Evolutionary conservation across 2,329 filamentous ascomycete genomes (phyloP).

Genomic region (Cytospora paraplurivora): DNA sequence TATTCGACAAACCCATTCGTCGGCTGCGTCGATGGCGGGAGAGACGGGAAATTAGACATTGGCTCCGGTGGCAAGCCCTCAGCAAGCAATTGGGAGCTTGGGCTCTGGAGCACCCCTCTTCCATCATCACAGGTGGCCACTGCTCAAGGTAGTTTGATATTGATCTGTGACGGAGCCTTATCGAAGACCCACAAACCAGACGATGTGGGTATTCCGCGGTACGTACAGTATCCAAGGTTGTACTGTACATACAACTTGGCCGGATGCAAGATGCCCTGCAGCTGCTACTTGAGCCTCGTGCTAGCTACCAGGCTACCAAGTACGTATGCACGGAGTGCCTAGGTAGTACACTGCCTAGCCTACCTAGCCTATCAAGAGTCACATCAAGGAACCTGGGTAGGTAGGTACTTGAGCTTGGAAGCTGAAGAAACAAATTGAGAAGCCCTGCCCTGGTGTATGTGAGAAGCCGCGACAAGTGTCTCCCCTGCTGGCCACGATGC

Average conservation of each 20-base stretch:
- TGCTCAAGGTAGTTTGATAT: not conserved
- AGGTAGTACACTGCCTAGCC: too few relatives aligned
- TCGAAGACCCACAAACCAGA: not conserved
- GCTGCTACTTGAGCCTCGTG: not conserved
- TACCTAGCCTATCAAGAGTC: not conserved
- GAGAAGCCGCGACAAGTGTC: not conserved
- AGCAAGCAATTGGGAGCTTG: slow-evolving; percentile 13
- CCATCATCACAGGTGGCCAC: not conserved
- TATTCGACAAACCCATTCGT: slow-evolving; percentile 23
- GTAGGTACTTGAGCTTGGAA: too few relatives aligned
- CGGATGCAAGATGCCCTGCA: slow-evolving; percentile 1
- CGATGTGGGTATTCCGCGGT: not conserved
- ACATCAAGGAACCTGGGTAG: not conserved
- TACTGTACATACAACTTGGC: not conserved
- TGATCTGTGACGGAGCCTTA: not conserved
- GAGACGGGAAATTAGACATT: slow-evolving; percentile 28
- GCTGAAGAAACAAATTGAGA: not conserved
- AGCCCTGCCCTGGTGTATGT: not conserved
- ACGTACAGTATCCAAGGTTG: not conserved
- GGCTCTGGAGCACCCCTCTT: not conserved
- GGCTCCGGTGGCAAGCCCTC: slow-evolving; percentile 12
- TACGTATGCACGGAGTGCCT: not conserved
- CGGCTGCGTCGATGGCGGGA: slow-evolving; percentile 10
- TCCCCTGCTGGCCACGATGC: not conserved
- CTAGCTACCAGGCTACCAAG: too few relatives aligned